Conservation (phyloP, 805 yeast genomes). For the Saccharomycopsis capsularis region DNA sequence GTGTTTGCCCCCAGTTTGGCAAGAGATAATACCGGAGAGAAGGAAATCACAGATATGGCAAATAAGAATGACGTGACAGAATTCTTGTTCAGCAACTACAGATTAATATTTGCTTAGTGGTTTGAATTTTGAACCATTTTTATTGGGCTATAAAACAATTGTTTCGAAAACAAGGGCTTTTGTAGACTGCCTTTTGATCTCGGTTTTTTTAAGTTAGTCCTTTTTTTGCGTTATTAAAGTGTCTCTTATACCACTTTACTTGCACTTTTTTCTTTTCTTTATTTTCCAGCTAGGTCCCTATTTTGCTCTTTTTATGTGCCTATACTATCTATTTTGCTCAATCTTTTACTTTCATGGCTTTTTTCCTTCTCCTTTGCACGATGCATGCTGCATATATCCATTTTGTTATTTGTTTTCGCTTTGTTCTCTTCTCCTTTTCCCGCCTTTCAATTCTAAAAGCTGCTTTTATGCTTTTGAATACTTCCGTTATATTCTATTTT, state of each 20-base stretch:
- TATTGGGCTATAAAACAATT: too few species aligned
- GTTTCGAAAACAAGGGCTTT: too few species aligned
- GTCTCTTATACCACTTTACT: neutral
- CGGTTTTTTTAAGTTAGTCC: neutral
- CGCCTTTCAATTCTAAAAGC: neutral
- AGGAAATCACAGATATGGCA: slow-evolving; percentile 81
- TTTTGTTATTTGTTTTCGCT: neutral
- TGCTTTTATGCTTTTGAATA: too few species aligned
- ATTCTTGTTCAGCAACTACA: slow-evolving; percentile 49
- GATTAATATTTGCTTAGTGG: slow-evolving; percentile 29
- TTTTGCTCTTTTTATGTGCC: neutral
- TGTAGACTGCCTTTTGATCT: neutral
- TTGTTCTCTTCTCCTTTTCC: neutral
- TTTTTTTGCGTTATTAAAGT: neutral
- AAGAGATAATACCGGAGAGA: slow-evolving; percentile 68
- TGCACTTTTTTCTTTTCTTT: neutral
- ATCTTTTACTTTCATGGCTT: too few species aligned
- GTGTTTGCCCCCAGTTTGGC: slow-evolving; percentile 94
- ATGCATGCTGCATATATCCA: neutral
- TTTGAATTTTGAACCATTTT: neutral
- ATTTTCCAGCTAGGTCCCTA: too few species aligned
- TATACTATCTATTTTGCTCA: neutral
- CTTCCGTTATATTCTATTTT: neutral
- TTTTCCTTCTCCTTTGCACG: too few species aligned
- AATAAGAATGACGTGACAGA: slow-evolving; percentile 73